These are phyloP conservation scores for Colletotrichum truncatum DNA, from an alignment of 2,329 filamentous ascomycete genomes.

Conservation along the genomic window DNA sequence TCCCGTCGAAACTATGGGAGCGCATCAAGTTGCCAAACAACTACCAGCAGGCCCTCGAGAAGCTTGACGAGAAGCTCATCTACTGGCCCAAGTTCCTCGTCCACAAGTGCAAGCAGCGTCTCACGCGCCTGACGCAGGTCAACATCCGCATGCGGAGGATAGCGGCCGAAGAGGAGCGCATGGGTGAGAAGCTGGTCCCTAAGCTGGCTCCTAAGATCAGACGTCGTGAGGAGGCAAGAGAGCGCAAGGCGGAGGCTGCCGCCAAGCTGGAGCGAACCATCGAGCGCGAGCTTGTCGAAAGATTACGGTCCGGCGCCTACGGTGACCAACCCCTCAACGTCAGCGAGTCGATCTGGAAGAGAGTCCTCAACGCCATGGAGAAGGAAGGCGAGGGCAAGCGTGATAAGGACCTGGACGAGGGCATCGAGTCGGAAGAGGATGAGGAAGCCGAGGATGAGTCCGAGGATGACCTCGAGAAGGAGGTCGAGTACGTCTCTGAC, in stretches of 20 bases:
- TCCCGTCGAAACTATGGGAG: slow-evolving; percentile 95
- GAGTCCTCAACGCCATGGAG: slow-evolving; percentile 91
- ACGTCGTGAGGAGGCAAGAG: slow-evolving; percentile 77
- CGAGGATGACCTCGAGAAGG: slow-evolving; percentile 73
- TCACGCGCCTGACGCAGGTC: slow-evolving; percentile 92
- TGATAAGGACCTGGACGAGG: slow-evolving; percentile 90
- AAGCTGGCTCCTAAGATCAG: slow-evolving; percentile 91
- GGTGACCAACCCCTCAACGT: slow-evolving; percentile 95
- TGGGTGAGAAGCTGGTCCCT: slow-evolving; percentile 89
- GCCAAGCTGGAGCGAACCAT: slow-evolving; percentile 97
- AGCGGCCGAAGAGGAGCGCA: slow-evolving; percentile 86
- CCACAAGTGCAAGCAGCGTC: slow-evolving; percentile 95
- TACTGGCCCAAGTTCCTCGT: slow-evolving; percentile 96
- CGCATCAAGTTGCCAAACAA: slow-evolving; percentile 89
- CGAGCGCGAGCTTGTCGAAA: slow-evolving; percentile 92
- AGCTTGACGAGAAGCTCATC: slow-evolving; percentile 85
- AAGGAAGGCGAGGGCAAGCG: slow-evolving; percentile 82
- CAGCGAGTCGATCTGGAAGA: slow-evolving; percentile 96
- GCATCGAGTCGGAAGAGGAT: slow-evolving; percentile 80
- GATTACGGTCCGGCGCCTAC: slow-evolving; percentile 91
- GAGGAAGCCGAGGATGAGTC: slow-evolving; percentile 73
- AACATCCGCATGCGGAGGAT: slow-evolving; percentile 82
- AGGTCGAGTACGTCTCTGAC: slow-evolving; percentile 94
- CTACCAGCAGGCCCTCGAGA: slow-evolving; percentile 85
- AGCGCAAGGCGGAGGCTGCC: slow-evolving; percentile 80